Evolutionary conservation across 306 rosid genomes (phyloP).

Genomic region (Urtica urens): DNA sequence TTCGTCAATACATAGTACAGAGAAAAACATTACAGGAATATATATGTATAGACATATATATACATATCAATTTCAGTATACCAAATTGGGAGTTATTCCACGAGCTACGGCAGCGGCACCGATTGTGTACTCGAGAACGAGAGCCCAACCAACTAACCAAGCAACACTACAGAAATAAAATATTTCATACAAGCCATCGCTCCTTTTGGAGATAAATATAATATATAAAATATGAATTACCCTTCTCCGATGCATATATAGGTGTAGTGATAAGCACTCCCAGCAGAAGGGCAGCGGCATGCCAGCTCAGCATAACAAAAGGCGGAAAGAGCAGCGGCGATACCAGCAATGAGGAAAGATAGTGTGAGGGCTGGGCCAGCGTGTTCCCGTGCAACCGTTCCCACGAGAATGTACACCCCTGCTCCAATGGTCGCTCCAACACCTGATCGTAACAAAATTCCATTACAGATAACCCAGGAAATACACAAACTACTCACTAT

Average conservation of each 20-base stretch:
- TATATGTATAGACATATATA: neutral
- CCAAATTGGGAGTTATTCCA: constrained; percentile 85
- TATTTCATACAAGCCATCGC: constrained; percentile 11
- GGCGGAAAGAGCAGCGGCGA: constrained; percentile 86
- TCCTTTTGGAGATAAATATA: no score
- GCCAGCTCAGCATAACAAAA: constrained; percentile 92
- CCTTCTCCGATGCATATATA: constrained; percentile 94
- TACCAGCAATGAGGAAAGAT: constrained; percentile 74
- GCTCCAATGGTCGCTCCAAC: constrained; percentile 95
- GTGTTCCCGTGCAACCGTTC: constrained; percentile 91
- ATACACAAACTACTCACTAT: no score
- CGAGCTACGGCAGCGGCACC: constrained; percentile 88
- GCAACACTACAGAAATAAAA: constrained; percentile 49
- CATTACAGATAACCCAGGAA: neutral
- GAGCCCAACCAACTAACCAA: constrained; percentile 91
- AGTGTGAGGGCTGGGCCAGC: constrained; percentile 75
- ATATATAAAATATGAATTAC: constrained; percentile 18
- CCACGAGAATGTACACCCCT: constrained; percentile 90
- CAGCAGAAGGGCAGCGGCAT: constrained; percentile 91
- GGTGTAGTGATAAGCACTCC: constrained; percentile 91
- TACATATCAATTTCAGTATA: constrained; percentile 5
- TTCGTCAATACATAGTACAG: neutral
- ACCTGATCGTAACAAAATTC: constrained; percentile 37
- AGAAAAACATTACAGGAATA: neutral
- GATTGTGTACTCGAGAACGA: constrained; percentile 72